Conservation (phyloP, 1,139 yeast species). For the Magnusiomyces ingens region DNA sequence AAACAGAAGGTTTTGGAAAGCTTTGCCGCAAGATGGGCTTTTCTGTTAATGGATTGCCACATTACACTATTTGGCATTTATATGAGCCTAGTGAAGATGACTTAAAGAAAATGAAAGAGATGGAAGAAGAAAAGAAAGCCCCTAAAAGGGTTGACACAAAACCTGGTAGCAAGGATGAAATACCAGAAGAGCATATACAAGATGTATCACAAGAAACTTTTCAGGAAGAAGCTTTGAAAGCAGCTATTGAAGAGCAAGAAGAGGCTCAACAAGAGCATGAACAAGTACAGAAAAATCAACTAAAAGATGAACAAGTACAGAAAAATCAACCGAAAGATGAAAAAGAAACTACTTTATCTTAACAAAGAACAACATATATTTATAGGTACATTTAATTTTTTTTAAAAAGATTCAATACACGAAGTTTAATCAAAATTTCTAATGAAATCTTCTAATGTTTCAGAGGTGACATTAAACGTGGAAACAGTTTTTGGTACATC, state of each 20-base stretch:
- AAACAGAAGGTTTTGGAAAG: conserved; percentile 89
- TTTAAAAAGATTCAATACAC: neutral
- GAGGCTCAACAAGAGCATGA: neutral
- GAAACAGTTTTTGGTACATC: conserved; percentile 9
- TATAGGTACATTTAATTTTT: neutral
- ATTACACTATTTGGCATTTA: conserved; percentile 87
- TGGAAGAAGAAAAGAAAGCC: conserved; percentile 50
- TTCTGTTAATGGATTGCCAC: conserved; percentile 74
- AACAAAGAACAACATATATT: neutral
- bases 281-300: neutral
- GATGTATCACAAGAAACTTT: neutral
- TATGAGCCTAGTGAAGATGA: conserved; percentile 95
- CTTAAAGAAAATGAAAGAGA: conserved; percentile 63
- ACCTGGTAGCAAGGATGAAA: no score
- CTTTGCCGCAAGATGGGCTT: conserved; percentile 74
- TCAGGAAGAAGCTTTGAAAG: neutral
- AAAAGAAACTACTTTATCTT: no score
- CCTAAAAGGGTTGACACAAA: neutral
- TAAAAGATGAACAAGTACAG: neutral
- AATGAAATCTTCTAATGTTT: conserved; percentile 7
- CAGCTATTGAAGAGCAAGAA: neutral
- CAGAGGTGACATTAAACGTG: conserved; percentile 3
- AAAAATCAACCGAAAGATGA: neutral
- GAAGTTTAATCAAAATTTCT: neutral
- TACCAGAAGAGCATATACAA: neutral